Evolutionary conservation across 768 basidiomycete genomes (phyloP).

Genomic region (Lyophyllum shimeji): DNA sequence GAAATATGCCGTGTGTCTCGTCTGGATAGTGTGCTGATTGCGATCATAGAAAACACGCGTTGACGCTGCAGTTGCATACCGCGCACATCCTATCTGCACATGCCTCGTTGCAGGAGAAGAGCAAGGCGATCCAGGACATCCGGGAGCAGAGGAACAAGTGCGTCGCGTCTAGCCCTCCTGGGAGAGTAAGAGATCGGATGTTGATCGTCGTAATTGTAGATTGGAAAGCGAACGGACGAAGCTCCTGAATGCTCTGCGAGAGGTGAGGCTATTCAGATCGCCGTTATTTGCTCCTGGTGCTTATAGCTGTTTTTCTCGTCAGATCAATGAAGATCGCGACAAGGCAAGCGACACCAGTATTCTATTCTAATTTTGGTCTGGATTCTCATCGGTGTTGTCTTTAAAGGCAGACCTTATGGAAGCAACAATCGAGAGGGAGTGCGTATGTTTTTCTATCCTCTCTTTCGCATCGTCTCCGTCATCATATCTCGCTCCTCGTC

Average conservation of each 20-base stretch:
- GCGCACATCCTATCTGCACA: constrained; percentile 86
- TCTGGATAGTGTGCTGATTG: constrained; percentile 4
- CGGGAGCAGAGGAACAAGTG: constrained; percentile 86
- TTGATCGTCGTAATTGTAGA: constrained; percentile 32
- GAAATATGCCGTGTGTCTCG: not conserved
- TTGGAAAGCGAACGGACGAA: constrained; percentile 76
- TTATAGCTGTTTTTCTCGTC: constrained; percentile 1
- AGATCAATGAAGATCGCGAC: constrained; percentile 84
- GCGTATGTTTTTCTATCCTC: too few species aligned
- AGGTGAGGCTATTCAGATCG: constrained; percentile 41
- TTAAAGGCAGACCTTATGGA: constrained; percentile 68
- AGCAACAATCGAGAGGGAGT: constrained; percentile 70
- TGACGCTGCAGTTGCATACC: constrained; percentile 82
- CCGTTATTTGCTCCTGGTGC: not conserved
- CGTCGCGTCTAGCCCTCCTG: constrained; percentile 19
- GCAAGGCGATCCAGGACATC: constrained; percentile 76
- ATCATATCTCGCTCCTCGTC: not conserved
- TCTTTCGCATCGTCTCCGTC: not conserved
- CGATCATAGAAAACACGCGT: constrained; percentile 70
- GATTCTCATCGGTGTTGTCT: constrained; percentile 9
- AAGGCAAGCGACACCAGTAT: constrained; percentile 39
- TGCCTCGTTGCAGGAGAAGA: constrained; percentile 74
- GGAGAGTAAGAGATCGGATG: not conserved
- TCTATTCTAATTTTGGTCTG: not conserved
- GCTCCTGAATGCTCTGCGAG: constrained; percentile 64